Percentiles rank a stretch among this genome's conserved stretches.
phyloP scores from a whole-genome alignment of 495 filamentous ascomycete genomes.

The Geopyxis carbonaria region DNA sequence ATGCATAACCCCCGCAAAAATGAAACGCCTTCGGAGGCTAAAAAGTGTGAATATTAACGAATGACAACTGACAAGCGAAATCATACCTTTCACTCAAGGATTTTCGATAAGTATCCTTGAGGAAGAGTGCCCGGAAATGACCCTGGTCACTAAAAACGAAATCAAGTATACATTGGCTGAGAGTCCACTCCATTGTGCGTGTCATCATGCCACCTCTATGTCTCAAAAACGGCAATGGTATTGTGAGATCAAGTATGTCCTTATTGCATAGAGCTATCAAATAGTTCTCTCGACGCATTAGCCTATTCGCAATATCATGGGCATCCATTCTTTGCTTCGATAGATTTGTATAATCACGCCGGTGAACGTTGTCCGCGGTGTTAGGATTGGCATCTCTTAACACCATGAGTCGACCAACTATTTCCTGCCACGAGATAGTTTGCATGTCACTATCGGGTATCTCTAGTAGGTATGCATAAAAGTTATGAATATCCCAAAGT shows the following conservation, averaged over 20 bases:
- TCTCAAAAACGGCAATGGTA: conserved; percentile 68
- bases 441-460: conserved; percentile 88
- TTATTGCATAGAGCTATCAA: conserved; percentile 94
- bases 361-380: conserved; percentile 42
- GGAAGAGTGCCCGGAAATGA: conserved; percentile 64
- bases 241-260: conserved; percentile 70
- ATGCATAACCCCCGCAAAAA: conserved; percentile 70
- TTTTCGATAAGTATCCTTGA: conserved; percentile 64
- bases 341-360: conserved; percentile 38
- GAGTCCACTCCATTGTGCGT: conserved; percentile 68
- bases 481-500: conserved; percentile 66
- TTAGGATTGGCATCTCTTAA: conserved; percentile 72
- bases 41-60: conserved; percentile 6
- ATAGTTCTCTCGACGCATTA: conserved; percentile 96
- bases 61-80: neutral
- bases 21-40: conserved; percentile 53
- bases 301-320: conserved; percentile 86
- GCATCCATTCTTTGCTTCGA: conserved; percentile 94
- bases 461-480: conserved; percentile 69
- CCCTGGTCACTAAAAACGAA: conserved; percentile 81
- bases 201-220: conserved; percentile 35
- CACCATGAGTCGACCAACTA: conserved; percentile 75
- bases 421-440: conserved; percentile 87
- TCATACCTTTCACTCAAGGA: conserved; percentile 48
- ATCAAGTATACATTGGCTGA: conserved; percentile 76